Evolutionary conservation across 192 early-diverging fungal species (phyloP), one percentile per base, ranked within the genome.

Genomic region (Coemansia sp.): DNA sequence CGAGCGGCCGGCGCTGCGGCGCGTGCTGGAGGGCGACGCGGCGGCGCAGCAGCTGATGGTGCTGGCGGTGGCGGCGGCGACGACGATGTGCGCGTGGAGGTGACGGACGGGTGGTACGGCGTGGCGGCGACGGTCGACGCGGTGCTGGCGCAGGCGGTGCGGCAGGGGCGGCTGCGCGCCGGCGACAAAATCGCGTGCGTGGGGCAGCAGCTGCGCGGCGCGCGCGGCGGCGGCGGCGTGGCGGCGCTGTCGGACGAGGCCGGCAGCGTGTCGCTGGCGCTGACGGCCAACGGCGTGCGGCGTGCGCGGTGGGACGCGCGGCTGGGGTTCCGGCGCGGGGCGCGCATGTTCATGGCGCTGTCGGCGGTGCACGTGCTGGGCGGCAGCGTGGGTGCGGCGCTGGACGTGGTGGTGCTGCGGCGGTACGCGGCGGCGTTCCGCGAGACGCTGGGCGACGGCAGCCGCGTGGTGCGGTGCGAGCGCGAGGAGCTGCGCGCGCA

Each of bases 41-140:
- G 56, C 64, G 11, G 22, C 74, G 13, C 64, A 70, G 53, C 67
- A 63, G 53, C 56, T 61, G 37, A 67, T 71, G 64, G 61, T 78
- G 39, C 64, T 78, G 42, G 67, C 57, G 21, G 58, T 78, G 2
- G 69, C 74, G 50, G 38, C 49, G 6, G 18, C 63, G n/a, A n/a
- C 6, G 43, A 5, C 24, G 13, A 25, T 4, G n/a, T 25, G 13
- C 37, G 23, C 10, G 30, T 64, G 1, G 64, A 78, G 57, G 61
- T 78, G 13, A 78, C 69, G 4, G 74, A 78, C 44, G 69, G 74
- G 22, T 78, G 74, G 74, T 78, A 78, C 54, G 30, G 61, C 40
- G 34, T 78, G 11, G 18, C 14, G 7, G 59, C 68, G 1, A 15
- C 40, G 12, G 52, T 57, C n/a, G 74, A 78, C 30, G n/a, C 47